Evolutionary conservation across 2,329 filamentous ascomycete species (phyloP).

Genomic region (Apiospora saccharicola): DNA sequence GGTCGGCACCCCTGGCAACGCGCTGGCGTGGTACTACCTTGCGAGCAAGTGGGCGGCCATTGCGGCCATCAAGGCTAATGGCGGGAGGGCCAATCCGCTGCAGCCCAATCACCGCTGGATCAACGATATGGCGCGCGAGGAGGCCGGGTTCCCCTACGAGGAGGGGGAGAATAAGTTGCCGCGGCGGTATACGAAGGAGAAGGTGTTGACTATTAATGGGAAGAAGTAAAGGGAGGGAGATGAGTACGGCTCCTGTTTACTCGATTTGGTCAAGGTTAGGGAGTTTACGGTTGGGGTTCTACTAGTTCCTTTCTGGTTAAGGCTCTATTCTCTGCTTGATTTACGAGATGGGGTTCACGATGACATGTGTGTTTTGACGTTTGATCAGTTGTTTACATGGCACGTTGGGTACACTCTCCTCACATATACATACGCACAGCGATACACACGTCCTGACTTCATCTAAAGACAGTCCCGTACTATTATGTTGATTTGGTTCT

Average conservation of each 20-base stretch:
- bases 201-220: not conserved
- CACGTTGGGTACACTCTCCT: not conserved
- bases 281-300: not conserved
- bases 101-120: constrained; percentile 60
- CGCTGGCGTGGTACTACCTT: constrained; percentile 79
- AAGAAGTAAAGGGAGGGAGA: not conserved
- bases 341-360: not conserved
- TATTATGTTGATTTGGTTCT: too few relatives aligned
- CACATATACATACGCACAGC: not conserved
- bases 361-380: not conserved
- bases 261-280: not conserved
- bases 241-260: constrained; percentile 19
- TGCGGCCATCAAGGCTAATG: constrained; percentile 50
- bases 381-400: not conserved
- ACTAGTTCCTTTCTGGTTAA: not conserved
- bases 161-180: constrained; percentile 69
- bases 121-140: constrained; percentile 75
- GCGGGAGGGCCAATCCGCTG: constrained; percentile 47
- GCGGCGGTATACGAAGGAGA: constrained; percentile 47
- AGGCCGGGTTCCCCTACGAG: constrained; percentile 65
- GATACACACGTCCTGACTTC: not conserved
- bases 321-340: not conserved
- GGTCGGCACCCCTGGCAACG: constrained; percentile 82
- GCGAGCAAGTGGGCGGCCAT: constrained; percentile 69
- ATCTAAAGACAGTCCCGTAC: not conserved